Evolutionary conservation across 306 rosid genomes (phyloP), one percentile per base, ranked within the genome.

Genomic region (Styphnolobium japonicum): DNA sequence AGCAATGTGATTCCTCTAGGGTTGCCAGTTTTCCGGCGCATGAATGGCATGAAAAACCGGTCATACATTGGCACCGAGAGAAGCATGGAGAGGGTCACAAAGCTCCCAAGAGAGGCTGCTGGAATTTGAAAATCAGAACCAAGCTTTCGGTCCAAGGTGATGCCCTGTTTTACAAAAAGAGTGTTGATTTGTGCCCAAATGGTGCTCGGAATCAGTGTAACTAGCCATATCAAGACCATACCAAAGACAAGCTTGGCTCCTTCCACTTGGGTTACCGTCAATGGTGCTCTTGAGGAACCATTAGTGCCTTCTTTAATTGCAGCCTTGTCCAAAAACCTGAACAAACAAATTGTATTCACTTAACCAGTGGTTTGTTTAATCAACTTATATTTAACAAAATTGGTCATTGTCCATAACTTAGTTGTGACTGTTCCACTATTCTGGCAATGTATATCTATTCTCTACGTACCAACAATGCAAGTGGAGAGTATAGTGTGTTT

Each of bases 231-330:
- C 14, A 93, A 89, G 7, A 81, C 62, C 99, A 95, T 90, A 16
- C 92, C 83, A 62, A 91, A 63, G 43, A 91, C 85, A 73, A 91
- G 98, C 61, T 95, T 95, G 11, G 96, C 90, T 67, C 89, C 94
- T 73, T 95, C 99, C 27, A 95, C 98, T 90, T 95, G 96, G 1
- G 97, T 90, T 57, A 95, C 89, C 4, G 98, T 81, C 82, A 97
- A 43, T 62, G 87, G 87, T 16, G 60, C 77, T 60, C 81, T 77
- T 67, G 76, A 34, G 22, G 84, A 68, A 36, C 27, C 81, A 19
- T 4, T 55, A 25, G 33, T 23, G 39, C 45, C 67, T 67, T 67
- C 72, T 65, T 74, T 81, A 5, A 83, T 77, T 27, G 87, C 86
- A 73, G 90, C 90, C 73, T 84, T 86, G 86, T 87, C 90, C 84